Conservation (phyloP, 2,329 filamentous ascomycete genomes). For the Sporothrix globosa region DNA sequence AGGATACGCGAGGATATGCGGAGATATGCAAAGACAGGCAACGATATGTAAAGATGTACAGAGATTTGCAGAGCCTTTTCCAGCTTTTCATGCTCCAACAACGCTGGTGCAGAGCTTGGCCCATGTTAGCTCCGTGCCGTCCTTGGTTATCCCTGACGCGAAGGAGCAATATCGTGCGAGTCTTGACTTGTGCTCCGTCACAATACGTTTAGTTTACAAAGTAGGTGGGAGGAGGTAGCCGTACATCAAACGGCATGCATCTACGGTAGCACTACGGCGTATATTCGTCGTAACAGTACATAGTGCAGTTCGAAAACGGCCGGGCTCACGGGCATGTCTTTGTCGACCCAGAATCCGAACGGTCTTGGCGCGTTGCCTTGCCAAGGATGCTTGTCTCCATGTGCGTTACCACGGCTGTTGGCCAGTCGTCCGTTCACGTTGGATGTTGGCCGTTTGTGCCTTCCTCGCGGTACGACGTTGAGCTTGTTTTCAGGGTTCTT, state of each 20-base stretch:
- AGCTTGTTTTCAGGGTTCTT: conserved; percentile 2
- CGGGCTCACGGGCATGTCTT: neutral
- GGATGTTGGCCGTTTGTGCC: neutral
- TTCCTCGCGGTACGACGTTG: neutral
- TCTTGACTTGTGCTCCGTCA: too few species aligned
- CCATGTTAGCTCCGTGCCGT: neutral
- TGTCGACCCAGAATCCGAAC: neutral
- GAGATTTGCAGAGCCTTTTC: too few species aligned
- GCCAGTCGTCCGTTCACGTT: conserved; percentile 23
- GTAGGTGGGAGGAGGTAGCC: too few species aligned
- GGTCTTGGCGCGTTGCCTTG: too few species aligned
- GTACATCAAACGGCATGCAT: neutral
- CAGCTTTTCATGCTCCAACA: neutral
- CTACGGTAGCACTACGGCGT: too few species aligned
- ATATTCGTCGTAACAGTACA: too few species aligned
- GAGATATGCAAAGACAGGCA: neutral
- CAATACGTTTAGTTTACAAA: too few species aligned
- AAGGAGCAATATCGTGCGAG: too few species aligned
- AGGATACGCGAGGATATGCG: too few species aligned
- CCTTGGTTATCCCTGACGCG: neutral
- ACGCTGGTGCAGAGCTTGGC: neutral
- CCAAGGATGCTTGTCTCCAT: too few species aligned
- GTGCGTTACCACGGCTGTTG: neutral
- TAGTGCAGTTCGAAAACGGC: neutral
- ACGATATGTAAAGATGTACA: too few species aligned